phyloP scores from a whole-genome alignment of 148 eudicot species.

The Rhododendron mucronatum region DNA sequence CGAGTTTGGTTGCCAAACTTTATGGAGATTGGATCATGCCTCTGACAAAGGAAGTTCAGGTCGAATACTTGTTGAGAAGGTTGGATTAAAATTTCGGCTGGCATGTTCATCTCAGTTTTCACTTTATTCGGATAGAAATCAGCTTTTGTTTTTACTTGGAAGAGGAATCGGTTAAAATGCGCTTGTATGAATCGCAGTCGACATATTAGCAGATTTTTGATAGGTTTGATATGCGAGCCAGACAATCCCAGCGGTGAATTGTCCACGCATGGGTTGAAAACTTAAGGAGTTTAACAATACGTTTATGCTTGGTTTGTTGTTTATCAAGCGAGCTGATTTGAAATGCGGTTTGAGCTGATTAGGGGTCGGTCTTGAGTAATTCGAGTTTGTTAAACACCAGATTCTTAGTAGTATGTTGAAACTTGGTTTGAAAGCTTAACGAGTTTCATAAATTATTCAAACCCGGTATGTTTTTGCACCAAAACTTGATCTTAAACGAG shows the following conservation, averaged over 20 bases:
- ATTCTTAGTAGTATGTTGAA: neutral
- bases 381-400: neutral
- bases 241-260: neutral
- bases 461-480: neutral
- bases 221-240: neutral
- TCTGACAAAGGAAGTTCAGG: constrained; percentile 60
- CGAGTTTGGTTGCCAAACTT: constrained; percentile 49
- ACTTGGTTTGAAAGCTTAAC: neutral
- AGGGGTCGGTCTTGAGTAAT: neutral
- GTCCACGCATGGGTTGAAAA: neutral
- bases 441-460: neutral
- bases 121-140: neutral
- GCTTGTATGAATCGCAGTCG: neutral
- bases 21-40: constrained; percentile 69
- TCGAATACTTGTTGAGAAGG: constrained; percentile 52
- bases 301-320: neutral
- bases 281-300: neutral
- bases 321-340: neutral
- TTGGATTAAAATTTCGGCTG: constrained; percentile 35
- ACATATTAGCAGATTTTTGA: neutral
- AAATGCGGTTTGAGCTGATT: neutral
- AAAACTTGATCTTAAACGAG: neutral
- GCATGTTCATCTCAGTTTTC: neutral
- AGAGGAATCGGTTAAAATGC: neutral
- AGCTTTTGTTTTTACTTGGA: neutral